phyloP scores from a whole-genome alignment of 2,329 filamentous ascomycete genomes.

The Akanthomyces dipterigenus region DNA sequence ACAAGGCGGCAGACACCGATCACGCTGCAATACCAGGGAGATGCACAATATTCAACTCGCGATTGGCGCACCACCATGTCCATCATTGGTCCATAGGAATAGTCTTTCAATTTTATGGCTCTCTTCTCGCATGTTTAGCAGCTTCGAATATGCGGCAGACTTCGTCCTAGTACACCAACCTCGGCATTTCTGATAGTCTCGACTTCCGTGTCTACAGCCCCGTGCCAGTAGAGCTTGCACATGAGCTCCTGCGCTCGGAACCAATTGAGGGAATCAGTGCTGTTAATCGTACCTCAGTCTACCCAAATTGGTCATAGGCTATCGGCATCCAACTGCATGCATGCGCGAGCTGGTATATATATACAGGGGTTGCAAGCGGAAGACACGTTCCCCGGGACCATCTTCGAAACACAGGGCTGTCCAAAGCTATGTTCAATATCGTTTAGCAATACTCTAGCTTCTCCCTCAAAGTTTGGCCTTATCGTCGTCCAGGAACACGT shows the following conservation, averaged over 20 bases:
- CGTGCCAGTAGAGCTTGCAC: background rate
- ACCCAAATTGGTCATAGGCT: background rate
- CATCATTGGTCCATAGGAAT: background rate
- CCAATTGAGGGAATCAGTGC: background rate
- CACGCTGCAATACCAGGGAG: background rate
- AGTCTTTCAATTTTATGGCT: background rate
- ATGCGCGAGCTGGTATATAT: background rate
- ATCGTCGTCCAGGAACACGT: constrained; percentile 34
- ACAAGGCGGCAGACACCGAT: constrained; percentile 2
- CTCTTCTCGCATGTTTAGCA: background rate
- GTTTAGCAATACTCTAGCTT: background rate
- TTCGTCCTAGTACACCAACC: background rate
- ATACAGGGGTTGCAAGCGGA: background rate
- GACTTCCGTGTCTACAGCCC: background rate
- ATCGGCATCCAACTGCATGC: background rate
- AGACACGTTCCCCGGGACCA: background rate
- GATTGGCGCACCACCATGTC: background rate
- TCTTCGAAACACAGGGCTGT: background rate
- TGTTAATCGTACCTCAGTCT: background rate
- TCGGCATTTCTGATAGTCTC: background rate
- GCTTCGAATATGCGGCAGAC: background rate
- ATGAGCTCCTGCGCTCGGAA: background rate
- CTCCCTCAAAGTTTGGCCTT: constrained; percentile 33
- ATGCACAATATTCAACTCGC: background rate
- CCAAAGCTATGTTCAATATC: background rate